These are phyloP conservation scores for Podaxis sp. DNA, from an alignment of 768 basidiomycete species.

Conservation along the genomic window DNA sequence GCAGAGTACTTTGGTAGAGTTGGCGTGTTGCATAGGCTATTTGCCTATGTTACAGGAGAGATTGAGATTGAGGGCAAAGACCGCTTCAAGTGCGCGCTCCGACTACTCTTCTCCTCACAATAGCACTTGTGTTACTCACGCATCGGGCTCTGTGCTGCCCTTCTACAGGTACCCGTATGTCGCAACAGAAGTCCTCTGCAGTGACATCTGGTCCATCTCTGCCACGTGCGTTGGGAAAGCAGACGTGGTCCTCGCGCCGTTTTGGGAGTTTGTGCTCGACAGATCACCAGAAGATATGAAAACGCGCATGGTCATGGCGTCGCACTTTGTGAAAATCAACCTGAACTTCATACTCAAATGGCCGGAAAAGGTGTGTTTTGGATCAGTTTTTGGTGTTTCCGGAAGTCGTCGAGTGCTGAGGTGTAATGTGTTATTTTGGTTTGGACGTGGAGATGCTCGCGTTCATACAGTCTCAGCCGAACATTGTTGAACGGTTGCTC, in stretches of 20 bases:
- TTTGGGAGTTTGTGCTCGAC: conserved; percentile 90
- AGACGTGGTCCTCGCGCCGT: conserved; percentile 74
- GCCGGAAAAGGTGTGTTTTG: conserved; percentile 74
- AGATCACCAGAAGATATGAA: conserved; percentile 84
- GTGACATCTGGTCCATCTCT: conserved; percentile 93
- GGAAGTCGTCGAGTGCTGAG: conserved; percentile 17
- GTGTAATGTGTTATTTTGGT: conserved; percentile 22
- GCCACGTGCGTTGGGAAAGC: conserved; percentile 80
- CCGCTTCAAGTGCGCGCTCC: conserved; percentile 71
- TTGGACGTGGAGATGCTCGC: conserved; percentile 71
- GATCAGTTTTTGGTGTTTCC: conserved; percentile 20
- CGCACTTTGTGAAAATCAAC: conserved; percentile 95
- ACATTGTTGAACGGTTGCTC: conserved; percentile 79
- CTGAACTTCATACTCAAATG: conserved; percentile 85
- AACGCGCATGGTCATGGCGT: conserved; percentile 81
- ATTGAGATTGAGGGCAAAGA: conserved; percentile 80
- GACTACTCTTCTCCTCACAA: not conserved
- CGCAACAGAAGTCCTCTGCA: conserved; percentile 92
- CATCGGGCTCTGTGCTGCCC: conserved; percentile 4
- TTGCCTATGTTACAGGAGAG: conserved; percentile 86
- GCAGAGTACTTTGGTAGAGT: conserved; percentile 84
- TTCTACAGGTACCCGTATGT: conserved; percentile 81
- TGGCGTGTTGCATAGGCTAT: conserved; percentile 76
- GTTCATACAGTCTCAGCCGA: conserved; percentile 84
- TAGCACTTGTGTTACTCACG: not conserved